Evolutionary conservation across 345 rosid species (phyloP).

Genomic region (Turritis glabra): DNA sequence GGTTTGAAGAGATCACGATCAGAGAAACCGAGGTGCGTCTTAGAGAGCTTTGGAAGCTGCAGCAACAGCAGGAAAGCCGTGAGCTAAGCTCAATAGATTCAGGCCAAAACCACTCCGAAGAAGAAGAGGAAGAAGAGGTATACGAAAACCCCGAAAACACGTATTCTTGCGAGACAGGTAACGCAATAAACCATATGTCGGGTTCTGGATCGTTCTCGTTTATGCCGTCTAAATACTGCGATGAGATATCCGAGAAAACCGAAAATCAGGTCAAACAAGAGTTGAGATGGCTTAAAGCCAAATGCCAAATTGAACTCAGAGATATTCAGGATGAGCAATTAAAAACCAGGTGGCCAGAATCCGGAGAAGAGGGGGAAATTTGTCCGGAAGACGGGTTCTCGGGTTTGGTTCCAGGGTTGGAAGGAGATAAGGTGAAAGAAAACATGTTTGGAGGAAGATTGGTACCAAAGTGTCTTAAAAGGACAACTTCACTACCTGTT

Average conservation of each 20-base stretch:
- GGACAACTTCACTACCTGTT: conserved; percentile 69
- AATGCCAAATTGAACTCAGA: conserved; percentile 56
- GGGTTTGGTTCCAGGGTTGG: conserved; percentile 30
- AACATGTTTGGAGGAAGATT: conserved; percentile 42
- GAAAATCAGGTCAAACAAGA: conserved; percentile 56
- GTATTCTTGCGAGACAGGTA: conserved; percentile 26
- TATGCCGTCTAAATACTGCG: conserved; percentile 29
- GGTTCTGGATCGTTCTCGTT: conserved; percentile 45
- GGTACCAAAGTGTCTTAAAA: conserved; percentile 55
- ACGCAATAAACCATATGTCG: conserved; percentile 28
- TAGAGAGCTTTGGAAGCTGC: conserved; percentile 65
- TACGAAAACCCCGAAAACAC: conserved; percentile 38
- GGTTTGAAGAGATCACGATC: conserved; percentile 81
- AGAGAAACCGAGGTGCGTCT: conserved; percentile 56
- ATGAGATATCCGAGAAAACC: conserved; percentile 39
- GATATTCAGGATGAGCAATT: conserved; percentile 57
- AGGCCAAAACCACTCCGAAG: conserved; percentile 70
- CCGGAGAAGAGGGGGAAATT: conserved; percentile 18
- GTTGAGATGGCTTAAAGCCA: conserved; percentile 70
- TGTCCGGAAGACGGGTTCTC: conserved; percentile 20
- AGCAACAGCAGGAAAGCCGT: conserved; percentile 72
- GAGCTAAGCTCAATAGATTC: conserved; percentile 72
- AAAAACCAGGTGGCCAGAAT: conserved; percentile 27
- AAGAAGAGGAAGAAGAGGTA: conserved; percentile 50
- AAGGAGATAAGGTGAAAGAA: conserved; percentile 34